Evolutionary conservation across 1,284 basidiomycete genomes (phyloP).

Genomic region (Prillingera fragicola): DNA sequence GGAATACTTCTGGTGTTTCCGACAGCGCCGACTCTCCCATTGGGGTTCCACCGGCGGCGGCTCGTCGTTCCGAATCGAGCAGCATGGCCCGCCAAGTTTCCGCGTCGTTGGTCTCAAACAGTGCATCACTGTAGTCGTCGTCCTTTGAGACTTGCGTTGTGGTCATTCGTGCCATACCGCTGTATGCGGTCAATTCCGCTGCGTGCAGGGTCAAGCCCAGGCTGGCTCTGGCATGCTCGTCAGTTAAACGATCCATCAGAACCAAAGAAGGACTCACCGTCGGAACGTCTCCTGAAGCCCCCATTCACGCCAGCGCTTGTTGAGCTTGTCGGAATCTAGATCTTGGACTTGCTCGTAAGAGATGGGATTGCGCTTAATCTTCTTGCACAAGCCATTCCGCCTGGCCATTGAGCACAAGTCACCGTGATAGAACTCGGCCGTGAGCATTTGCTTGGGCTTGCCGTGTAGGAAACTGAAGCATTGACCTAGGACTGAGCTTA

Average conservation of each 20-base stretch:
- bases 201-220: slow-evolving; percentile 12
- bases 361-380: slow-evolving; percentile 4
- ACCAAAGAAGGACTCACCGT: background rate
- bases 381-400: slow-evolving; percentile 6
- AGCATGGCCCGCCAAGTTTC: slow-evolving; percentile 7
- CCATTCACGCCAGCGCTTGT: slow-evolving; percentile 9
- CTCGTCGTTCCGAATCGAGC: background rate
- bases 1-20: background rate
- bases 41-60: no score
- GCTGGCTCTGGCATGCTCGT: slow-evolving; percentile 2
- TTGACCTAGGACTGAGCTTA: slow-evolving; percentile 10
- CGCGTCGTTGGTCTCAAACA: slow-evolving; percentile 11
- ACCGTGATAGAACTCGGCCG: slow-evolving; percentile 10
- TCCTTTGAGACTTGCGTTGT: background rate
- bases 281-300: slow-evolving; percentile 8
- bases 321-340: slow-evolving; percentile 1
- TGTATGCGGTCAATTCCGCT: slow-evolving; percentile 7
- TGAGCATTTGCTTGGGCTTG: slow-evolving; percentile 9
- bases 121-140: slow-evolving; percentile 9
- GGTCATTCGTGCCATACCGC: slow-evolving; percentile 2
- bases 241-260: no score
- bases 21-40: background rate
- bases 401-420: slow-evolving; percentile 5
- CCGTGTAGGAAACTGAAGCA: slow-evolving; percentile 13
- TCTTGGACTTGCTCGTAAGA: slow-evolving; percentile 1